Conservation (phyloP, 2,329 filamentous ascomycete genomes). For the Trichophaea hybrida region DNA sequence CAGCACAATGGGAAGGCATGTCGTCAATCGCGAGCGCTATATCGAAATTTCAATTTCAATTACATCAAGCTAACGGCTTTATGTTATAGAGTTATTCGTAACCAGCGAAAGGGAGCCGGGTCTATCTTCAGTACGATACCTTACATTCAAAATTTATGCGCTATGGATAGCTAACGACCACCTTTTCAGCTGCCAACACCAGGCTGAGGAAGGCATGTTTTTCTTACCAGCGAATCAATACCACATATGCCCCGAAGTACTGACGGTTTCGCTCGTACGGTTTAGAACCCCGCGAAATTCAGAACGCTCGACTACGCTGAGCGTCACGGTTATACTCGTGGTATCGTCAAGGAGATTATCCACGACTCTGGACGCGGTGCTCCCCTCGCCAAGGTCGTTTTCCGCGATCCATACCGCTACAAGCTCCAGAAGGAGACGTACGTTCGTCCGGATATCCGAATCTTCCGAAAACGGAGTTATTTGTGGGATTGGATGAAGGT, state of each 20-base stretch:
- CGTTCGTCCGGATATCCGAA: constrained; percentile 5
- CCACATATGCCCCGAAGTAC: constrained; percentile 2
- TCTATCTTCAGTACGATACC: constrained; percentile 53
- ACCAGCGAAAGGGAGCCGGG: constrained; percentile 64
- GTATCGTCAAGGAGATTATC: constrained; percentile 97
- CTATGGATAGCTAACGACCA: not conserved
- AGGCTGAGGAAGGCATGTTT: constrained; percentile 69
- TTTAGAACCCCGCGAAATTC: constrained; percentile 63
- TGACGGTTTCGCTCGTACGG: constrained; percentile 8
- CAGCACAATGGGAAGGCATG: constrained; percentile 24
- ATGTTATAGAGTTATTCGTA: constrained; percentile 49
- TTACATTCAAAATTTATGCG: constrained; percentile 31
- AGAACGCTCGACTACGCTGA: constrained; percentile 91
- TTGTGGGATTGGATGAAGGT: not conserved
- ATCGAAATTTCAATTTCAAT: not conserved
- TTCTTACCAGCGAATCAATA: not conserved
- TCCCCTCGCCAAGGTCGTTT: constrained; percentile 88
- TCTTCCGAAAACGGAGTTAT: not conserved
- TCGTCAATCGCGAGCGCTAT: constrained; percentile 1
- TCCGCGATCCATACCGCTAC: constrained; percentile 97
- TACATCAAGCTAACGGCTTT: constrained; percentile 26
- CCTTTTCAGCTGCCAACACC: constrained; percentile 55
- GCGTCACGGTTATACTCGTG: constrained; percentile 93
- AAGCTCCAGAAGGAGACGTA: constrained; percentile 87
- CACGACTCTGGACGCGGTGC: constrained; percentile 98